Evolutionary conservation across 2,329 filamentous ascomycete species (phyloP).

Genomic region (Sordariomycetes sp.): DNA sequence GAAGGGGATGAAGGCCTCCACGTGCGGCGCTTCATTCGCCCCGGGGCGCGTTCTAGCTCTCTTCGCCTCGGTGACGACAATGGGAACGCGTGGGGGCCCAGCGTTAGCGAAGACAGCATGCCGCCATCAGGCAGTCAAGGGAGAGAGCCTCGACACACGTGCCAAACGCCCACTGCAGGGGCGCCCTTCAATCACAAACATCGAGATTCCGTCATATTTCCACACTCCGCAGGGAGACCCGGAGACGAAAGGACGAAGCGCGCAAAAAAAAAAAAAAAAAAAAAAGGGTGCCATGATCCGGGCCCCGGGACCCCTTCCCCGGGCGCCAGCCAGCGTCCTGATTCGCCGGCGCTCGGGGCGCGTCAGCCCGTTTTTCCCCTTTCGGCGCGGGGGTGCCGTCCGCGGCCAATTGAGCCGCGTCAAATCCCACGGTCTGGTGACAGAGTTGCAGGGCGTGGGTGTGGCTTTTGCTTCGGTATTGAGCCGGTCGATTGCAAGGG

Average conservation of each 20-base stretch:
- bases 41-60: background rate
- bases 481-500: no score
- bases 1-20: background rate
- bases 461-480: no score
- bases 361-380: background rate
- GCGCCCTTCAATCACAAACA: background rate
- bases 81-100: background rate
- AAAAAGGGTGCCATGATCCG: background rate
- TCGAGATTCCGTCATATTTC: background rate
- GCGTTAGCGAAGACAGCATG: background rate
- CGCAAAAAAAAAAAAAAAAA: no score
- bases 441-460: no score
- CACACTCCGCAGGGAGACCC: background rate
- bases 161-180: background rate
- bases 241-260: background rate
- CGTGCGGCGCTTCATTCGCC: background rate
- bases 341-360: background rate
- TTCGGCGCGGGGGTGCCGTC: background rate
- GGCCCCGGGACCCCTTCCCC: background rate
- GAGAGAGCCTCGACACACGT: background rate
- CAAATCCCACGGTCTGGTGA: no score
- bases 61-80: background rate
- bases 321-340: background rate
- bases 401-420: background rate
- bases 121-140: background rate